phyloP scores from a whole-genome alignment of 2,329 filamentous ascomycete species.

The Aspergillus chevalieri region DNA sequence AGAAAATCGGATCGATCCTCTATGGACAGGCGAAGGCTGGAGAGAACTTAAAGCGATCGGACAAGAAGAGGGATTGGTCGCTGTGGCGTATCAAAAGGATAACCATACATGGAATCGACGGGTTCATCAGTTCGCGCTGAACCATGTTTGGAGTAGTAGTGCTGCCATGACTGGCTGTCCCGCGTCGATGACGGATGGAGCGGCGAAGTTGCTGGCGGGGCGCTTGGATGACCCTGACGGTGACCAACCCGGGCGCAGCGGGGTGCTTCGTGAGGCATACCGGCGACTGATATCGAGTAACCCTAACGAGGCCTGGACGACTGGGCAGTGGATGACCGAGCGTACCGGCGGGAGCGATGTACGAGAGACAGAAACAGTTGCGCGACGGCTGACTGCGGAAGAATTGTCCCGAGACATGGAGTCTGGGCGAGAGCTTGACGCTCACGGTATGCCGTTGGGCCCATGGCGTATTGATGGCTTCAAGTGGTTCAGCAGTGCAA shows the following conservation, averaged over 20 bases:
- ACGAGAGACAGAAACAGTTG: constrained; percentile 60
- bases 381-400: constrained; percentile 17
- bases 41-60: constrained; percentile 17
- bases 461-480: constrained; percentile 59
- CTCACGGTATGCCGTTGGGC: constrained; percentile 27
- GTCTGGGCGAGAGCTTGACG: not conserved
- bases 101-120: constrained; percentile 8
- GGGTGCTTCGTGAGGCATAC: not conserved
- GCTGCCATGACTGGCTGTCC: constrained; percentile 22
- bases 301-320: constrained; percentile 52
- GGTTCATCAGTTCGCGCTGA: constrained; percentile 17
- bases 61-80: constrained; percentile 20
- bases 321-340: constrained; percentile 74
- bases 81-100: constrained; percentile 13
- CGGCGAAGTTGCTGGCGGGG: constrained; percentile 15
- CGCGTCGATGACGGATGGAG: constrained; percentile 23
- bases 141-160: constrained; percentile 18
- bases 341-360: constrained; percentile 64
- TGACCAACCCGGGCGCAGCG: not conserved
- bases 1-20: constrained; percentile 8
- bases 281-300: not conserved
- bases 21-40: constrained; percentile 23
- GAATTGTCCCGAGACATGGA: constrained; percentile 17
- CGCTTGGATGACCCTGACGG: not conserved
- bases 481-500: constrained; percentile 56